Base-by-base conservation (phyloP, 345 rosid species). In the Populus pruinosa region DNA sequence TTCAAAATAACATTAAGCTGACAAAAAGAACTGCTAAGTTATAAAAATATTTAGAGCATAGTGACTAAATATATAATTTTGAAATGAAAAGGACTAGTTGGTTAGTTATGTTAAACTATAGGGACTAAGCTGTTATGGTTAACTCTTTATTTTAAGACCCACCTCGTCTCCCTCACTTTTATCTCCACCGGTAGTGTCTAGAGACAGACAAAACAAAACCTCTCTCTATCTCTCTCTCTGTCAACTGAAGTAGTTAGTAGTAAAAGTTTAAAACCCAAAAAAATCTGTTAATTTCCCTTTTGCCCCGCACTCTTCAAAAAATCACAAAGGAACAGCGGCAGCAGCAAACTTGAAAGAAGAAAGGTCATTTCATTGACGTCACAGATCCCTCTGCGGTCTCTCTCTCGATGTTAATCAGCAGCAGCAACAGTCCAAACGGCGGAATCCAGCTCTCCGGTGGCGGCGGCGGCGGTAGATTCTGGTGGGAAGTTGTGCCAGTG, bases 371-470 rank as follows among this genome's bases (percentile, higher is more conserved):
- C 1, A 31, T 67, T 75, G 23, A 72, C 67, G 69, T 69, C 74
- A 17, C 6, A 31, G 55, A 23, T 66, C 63, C 20, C 29, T 12
- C 14, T 4, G 64, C 64, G 56, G 18, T 23, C 25, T 14, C n/a
- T 21, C 6, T 43, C 31, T 81, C 81, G 39, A 84, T 82, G 88
- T 36, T 70, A 77, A 49, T 33, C 70, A n/a, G 77, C 81, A 47
- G 20, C 63, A 21, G 75, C 12, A 67, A 41, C 78, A 55, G 47
- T 74, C 63, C 74, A 59, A 25, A 25, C 38, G 39, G 64, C 76
- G 86, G 88, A 76, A 35, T 74, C 83, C 84, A 75, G 71, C 80
- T 59, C 70, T 79, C 85, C 73, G 87, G 84, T 73, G 87, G 83
- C 31, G 87, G 21, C 62, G 87, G 21, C 62, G 77, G 77, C 27